Evolutionary conservation across 768 basidiomycete genomes (phyloP).

Genomic region (Boletus eberwhitei): DNA sequence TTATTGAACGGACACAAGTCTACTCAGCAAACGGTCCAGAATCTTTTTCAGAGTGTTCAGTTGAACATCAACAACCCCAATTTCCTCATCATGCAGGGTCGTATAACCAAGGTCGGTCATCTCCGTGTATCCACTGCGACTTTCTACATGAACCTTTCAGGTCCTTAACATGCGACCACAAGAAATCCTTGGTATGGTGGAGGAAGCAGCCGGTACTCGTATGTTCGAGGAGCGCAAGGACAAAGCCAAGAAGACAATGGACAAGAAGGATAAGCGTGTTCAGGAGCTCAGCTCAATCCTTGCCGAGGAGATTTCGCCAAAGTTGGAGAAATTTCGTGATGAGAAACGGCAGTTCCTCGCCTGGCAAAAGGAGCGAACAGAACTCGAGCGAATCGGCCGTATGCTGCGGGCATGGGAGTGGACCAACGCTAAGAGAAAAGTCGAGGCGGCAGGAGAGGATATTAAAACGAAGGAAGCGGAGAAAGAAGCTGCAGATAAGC

Average conservation of each 20-base stretch:
- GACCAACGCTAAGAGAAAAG: slow-evolving; percentile 56
- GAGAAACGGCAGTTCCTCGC: slow-evolving; percentile 88
- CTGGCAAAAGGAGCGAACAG: slow-evolving; percentile 84
- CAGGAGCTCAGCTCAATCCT: slow-evolving; percentile 81
- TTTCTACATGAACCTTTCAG: slow-evolving; percentile 21
- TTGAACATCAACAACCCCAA: slow-evolving; percentile 99
- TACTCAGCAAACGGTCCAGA: slow-evolving; percentile 79
- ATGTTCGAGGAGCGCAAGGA: slow-evolving; percentile 99
- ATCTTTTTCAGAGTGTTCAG: slow-evolving; percentile 93
- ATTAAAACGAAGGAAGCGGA: slow-evolving; percentile 50
- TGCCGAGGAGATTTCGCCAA: slow-evolving; percentile 89
- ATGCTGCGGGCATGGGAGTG: slow-evolving; percentile 88
- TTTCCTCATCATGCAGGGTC: slow-evolving; percentile 99
- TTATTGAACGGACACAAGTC: slow-evolving; percentile 95
- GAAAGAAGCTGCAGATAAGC: slow-evolving; percentile 43
- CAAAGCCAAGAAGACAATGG: slow-evolving; percentile 93
- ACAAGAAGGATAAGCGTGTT: slow-evolving; percentile 94
- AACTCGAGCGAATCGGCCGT: slow-evolving; percentile 82
- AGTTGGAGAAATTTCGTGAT: slow-evolving; percentile 82
- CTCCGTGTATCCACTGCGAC: background rate
- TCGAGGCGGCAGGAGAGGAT: slow-evolving; percentile 53
- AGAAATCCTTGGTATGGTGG: slow-evolving; percentile 97
- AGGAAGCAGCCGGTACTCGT: slow-evolving; percentile 96
- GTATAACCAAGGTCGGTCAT: slow-evolving; percentile 84
- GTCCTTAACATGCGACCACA: slow-evolving; percentile 97